phyloP scores from a whole-genome alignment of 257 asterid species.

The Salvia rosmarinus region DNA sequence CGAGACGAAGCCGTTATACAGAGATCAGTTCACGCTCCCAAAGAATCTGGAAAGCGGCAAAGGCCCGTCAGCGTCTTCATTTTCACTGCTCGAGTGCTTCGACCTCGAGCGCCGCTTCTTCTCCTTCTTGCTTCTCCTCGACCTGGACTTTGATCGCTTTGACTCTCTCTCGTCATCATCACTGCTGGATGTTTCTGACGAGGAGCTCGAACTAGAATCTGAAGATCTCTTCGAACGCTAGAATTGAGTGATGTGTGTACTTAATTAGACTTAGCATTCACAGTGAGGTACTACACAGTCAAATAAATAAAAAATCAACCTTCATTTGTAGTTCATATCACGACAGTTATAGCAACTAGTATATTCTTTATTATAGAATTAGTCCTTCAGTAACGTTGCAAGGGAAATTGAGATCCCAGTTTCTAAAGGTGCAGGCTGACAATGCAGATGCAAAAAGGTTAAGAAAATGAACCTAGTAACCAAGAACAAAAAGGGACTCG shows the following conservation, averaged over 20 bases:
- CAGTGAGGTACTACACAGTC: neutral
- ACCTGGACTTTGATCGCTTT: slow-evolving; percentile 65
- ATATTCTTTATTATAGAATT: neutral
- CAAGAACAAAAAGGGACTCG: neutral
- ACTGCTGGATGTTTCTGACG: slow-evolving; percentile 69
- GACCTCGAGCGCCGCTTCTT: slow-evolving; percentile 67
- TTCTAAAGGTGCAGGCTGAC: neutral
- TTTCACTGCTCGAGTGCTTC: slow-evolving; percentile 50
- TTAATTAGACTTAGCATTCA: slow-evolving; percentile 21
- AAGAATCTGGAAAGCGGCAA: slow-evolving; percentile 81
- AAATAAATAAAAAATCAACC: neutral
- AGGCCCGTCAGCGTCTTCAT: slow-evolving; percentile 62
- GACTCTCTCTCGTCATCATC: slow-evolving; percentile 73
- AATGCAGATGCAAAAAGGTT: neutral
- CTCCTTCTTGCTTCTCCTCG: slow-evolving; percentile 71
- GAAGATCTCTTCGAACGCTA: slow-evolving; percentile 75
- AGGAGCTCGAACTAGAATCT: slow-evolving; percentile 68
- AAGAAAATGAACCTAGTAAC: neutral
- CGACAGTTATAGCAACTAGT: neutral
- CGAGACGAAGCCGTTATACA: neutral
- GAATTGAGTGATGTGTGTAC: neutral
- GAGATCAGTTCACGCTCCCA: slow-evolving; percentile 54
- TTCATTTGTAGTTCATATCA: neutral
- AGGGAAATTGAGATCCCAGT: neutral
- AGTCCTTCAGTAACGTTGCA: neutral